phyloP scores from a whole-genome alignment of 2,329 filamentous ascomycete genomes.

The Pseudogymnoascus sp. region DNA sequence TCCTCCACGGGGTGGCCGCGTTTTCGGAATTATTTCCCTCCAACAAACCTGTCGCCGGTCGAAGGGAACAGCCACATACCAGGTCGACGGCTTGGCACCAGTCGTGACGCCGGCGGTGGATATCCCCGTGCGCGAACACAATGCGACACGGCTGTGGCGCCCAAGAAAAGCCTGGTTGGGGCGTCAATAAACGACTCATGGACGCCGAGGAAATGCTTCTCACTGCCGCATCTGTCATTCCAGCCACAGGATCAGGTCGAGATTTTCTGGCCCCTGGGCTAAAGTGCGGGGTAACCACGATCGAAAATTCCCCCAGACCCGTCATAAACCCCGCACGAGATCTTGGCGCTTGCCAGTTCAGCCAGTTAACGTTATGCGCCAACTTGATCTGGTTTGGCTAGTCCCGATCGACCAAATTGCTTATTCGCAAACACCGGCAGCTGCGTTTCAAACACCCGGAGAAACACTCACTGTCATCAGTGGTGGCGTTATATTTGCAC shows the following conservation, averaged over 20 bases:
- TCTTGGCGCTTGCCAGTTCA: background rate
- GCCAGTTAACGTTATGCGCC: background rate
- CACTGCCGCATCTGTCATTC: background rate
- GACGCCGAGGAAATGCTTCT: background rate
- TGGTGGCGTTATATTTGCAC: background rate
- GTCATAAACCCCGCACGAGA: background rate
- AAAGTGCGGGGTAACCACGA: slow-evolving; percentile 1
- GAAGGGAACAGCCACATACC: background rate
- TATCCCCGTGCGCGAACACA: background rate
- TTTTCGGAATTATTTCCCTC: background rate
- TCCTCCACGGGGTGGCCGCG: background rate
- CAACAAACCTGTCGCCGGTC: background rate
- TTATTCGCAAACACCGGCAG: background rate
- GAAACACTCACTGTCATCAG: background rate
- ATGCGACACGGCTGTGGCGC: background rate
- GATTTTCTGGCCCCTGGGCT: background rate
- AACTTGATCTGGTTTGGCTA: background rate
- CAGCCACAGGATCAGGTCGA: background rate
- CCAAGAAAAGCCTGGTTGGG: background rate
- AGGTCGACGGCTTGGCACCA: background rate
- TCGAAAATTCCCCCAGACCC: background rate
- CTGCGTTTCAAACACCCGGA: background rate
- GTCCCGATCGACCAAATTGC: background rate
- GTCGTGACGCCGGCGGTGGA: too few relatives aligned
- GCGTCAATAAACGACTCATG: background rate